Conservation (phyloP, 306 rosid genomes). For the Lathyrus oleraceus region DNA sequence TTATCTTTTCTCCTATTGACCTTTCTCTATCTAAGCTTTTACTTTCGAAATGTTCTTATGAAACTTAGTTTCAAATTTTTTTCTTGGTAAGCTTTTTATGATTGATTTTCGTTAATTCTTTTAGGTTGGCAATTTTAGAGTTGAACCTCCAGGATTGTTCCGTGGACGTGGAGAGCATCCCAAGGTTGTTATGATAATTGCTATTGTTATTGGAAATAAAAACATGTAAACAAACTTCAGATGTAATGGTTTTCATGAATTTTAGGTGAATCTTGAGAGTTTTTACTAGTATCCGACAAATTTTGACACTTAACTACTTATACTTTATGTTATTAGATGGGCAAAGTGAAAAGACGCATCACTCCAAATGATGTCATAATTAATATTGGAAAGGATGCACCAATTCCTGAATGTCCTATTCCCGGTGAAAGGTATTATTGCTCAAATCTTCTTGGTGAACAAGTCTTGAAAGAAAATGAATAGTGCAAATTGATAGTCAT, state of each 20-base stretch:
- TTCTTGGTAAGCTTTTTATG: slow-evolving; percentile 12
- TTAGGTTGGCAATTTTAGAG: slow-evolving; percentile 98
- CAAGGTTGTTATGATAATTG: slow-evolving; percentile 59
- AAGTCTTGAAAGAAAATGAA: background rate
- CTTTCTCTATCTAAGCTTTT: background rate
- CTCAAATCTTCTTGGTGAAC: slow-evolving; percentile 9
- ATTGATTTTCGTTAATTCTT: slow-evolving; percentile 29
- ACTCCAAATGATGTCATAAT: slow-evolving; percentile 77
- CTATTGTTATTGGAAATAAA: slow-evolving; percentile 30
- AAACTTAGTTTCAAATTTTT: slow-evolving; percentile 20
- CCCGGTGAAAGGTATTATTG: slow-evolving; percentile 78
- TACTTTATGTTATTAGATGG: slow-evolving; percentile 66
- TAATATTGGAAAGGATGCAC: slow-evolving; percentile 84
- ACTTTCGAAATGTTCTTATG: slow-evolving; percentile 10
- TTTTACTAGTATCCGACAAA: slow-evolving; percentile 8
- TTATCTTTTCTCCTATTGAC: background rate
- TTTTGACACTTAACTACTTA: slow-evolving; percentile 17
- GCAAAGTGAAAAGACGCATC: slow-evolving; percentile 84
- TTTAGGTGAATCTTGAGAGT: slow-evolving; percentile 4
- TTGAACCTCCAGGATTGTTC: slow-evolving; percentile 95
- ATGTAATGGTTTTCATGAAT: slow-evolving; percentile 26
- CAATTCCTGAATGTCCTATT: slow-evolving; percentile 95
- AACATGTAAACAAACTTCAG: slow-evolving; percentile 1
- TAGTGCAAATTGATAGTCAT: slow-evolving; percentile 1
- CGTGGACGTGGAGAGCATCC: slow-evolving; percentile 99